phyloP scores from a whole-genome alignment of 2,329 filamentous ascomycete genomes.

The Aureobasidium sp. region DNA sequence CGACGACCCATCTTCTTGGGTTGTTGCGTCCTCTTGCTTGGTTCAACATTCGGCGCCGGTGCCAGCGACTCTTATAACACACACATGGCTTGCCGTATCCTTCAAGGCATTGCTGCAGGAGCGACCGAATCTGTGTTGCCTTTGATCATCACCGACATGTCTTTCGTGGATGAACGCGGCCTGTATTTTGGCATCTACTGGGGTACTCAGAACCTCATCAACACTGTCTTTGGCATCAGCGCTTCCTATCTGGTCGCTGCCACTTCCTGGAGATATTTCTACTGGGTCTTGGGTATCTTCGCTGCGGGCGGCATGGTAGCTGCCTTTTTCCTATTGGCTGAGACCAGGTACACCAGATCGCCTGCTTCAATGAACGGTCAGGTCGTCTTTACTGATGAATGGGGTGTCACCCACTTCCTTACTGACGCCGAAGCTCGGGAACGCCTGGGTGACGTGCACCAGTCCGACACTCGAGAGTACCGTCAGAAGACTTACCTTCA shows the following conservation, averaged over 20 bases:
- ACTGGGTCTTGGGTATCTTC: constrained; percentile 35
- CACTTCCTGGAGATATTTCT: constrained; percentile 37
- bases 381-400: constrained; percentile 35
- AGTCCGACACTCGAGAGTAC: constrained; percentile 1
- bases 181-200: constrained; percentile 34
- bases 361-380: constrained; percentile 30
- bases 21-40: constrained; percentile 26
- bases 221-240: constrained; percentile 29
- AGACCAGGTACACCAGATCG: constrained; percentile 35
- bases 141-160: constrained; percentile 34
- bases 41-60: constrained; percentile 31
- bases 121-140: constrained; percentile 37
- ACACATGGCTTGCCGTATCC: constrained; percentile 33
- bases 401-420: constrained; percentile 33
- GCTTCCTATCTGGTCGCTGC: constrained; percentile 32
- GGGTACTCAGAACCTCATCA: constrained; percentile 34
- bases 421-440: constrained; percentile 27
- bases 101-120: constrained; percentile 32
- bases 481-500: constrained; percentile 16
- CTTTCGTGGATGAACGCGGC: constrained; percentile 36
- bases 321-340: constrained; percentile 34
- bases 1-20: constrained; percentile 32
- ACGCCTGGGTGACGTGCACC: constrained; percentile 14
- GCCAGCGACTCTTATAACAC: constrained; percentile 29
- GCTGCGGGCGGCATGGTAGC: constrained; percentile 32